Evolutionary conservation across 176 grass and related monocot species (phyloP).

Genomic region (Thinopyrum elongatum): DNA sequence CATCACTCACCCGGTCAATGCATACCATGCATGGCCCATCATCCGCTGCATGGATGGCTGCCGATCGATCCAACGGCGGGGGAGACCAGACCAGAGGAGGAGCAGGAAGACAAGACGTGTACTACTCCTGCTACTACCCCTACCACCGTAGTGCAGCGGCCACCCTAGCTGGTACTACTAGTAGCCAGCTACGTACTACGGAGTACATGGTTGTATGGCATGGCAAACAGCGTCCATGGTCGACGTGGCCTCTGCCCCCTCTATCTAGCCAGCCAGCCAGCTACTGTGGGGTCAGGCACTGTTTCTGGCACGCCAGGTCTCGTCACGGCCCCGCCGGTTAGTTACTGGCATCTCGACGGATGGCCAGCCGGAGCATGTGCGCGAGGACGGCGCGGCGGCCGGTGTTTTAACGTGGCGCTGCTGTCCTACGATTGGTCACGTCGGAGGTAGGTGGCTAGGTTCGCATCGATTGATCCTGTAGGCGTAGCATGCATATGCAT

Average conservation of each 20-base stretch:
- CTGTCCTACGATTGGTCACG: slow-evolving; percentile 1
- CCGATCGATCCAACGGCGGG: neutral
- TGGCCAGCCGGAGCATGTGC: neutral
- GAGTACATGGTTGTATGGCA: neutral
- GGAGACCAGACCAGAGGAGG: too few species aligned
- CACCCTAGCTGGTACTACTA: neutral
- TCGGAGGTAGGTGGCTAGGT: neutral
- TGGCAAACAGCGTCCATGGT: neutral
- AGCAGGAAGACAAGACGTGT: neutral
- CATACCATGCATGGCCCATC: slow-evolving; percentile 2
- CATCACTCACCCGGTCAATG: too few species aligned
- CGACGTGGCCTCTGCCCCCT: neutral
- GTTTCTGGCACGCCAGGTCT: slow-evolving; percentile 27
- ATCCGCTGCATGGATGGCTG: neutral
- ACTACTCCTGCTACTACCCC: neutral
- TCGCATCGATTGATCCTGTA: too few species aligned
- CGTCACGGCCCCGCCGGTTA: slow-evolving; percentile 25
- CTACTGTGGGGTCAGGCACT: neutral
- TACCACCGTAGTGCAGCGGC: neutral
- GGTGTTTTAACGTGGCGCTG: slow-evolving; percentile 2
- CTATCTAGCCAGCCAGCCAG: neutral
- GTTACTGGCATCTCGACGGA: slow-evolving; percentile 5
- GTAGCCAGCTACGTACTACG: neutral
- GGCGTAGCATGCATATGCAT: too few species aligned
- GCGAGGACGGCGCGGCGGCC: neutral